Conservation (phyloP, 371 early-diverging fungal species). For the Syncephalastrum monosporum region DNA sequence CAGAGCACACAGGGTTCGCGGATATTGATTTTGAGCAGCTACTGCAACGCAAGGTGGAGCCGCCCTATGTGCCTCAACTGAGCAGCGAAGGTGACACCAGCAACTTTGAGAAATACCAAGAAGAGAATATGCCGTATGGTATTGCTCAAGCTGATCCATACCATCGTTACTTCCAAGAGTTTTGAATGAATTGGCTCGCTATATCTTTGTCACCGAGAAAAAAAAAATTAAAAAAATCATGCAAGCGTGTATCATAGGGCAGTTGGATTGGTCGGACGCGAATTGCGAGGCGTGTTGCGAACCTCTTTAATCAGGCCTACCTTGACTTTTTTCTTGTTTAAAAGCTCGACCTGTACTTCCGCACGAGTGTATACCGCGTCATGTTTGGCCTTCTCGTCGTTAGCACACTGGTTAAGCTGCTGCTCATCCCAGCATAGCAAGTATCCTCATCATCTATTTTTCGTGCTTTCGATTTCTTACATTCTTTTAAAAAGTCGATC, state of each 20-base stretch:
- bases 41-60: constrained; percentile 63
- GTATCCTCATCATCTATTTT: constrained; percentile 14
- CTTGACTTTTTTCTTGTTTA: no score
- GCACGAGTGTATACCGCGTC: not conserved
- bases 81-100: constrained; percentile 85
- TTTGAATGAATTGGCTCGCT: constrained; percentile 10
- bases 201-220: no score
- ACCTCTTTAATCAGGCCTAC: no score
- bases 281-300: no score
- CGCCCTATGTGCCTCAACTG: constrained; percentile 86
- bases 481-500: constrained; percentile 66
- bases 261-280: no score
- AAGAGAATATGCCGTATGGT: constrained; percentile 64
- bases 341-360: no score
- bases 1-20: constrained; percentile 65
- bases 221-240: no score
- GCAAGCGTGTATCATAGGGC: no score
- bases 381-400: constrained; percentile 43
- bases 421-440: constrained; percentile 77
- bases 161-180: constrained; percentile 28
- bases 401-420: constrained; percentile 65
- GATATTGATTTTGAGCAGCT: constrained; percentile 89
- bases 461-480: not conserved
- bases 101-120: constrained; percentile 91
- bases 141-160: constrained; percentile 24